These are phyloP conservation scores for Fusarium azukiicola DNA, from an alignment of 2,329 filamentous ascomycete genomes.

Conservation along the genomic window DNA sequence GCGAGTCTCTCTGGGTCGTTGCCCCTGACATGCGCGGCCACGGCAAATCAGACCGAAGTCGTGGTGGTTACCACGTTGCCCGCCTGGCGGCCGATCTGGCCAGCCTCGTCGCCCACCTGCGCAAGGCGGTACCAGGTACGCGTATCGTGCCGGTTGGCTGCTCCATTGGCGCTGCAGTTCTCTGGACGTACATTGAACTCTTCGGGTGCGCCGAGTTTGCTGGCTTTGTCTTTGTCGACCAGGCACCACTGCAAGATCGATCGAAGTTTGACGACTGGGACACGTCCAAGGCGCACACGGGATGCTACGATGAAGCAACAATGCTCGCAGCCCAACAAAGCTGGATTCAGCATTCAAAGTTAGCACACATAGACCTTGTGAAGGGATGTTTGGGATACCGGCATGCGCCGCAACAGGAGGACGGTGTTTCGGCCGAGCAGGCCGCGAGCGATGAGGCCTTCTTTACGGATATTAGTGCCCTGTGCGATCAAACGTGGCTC, in stretches of 20 bases:
- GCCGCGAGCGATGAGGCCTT: constrained; percentile 49
- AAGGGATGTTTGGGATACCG: constrained; percentile 52
- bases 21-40: constrained; percentile 56
- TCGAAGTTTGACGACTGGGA: constrained; percentile 51
- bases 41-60: constrained; percentile 48
- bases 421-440: constrained; percentile 48
- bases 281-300: constrained; percentile 48
- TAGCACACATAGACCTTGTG: constrained; percentile 50
- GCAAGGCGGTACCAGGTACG: constrained; percentile 40
- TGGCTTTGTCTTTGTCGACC: constrained; percentile 55
- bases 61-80: constrained; percentile 53
- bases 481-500: constrained; percentile 52
- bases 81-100: constrained; percentile 51
- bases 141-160: constrained; percentile 52
- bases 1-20: constrained; percentile 49
- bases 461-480: constrained; percentile 53
- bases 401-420: constrained; percentile 47
- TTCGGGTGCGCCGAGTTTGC: constrained; percentile 52
- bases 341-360: constrained; percentile 50
- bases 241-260: constrained; percentile 53
- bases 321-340: constrained; percentile 49
- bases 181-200: constrained; percentile 54
- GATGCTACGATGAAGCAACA: constrained; percentile 53
- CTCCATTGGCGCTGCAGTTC: constrained; percentile 54
- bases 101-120: constrained; percentile 46